phyloP scores from a whole-genome alignment of 2,329 filamentous ascomycete species.

The Fusarium oligoseptatum region DNA sequence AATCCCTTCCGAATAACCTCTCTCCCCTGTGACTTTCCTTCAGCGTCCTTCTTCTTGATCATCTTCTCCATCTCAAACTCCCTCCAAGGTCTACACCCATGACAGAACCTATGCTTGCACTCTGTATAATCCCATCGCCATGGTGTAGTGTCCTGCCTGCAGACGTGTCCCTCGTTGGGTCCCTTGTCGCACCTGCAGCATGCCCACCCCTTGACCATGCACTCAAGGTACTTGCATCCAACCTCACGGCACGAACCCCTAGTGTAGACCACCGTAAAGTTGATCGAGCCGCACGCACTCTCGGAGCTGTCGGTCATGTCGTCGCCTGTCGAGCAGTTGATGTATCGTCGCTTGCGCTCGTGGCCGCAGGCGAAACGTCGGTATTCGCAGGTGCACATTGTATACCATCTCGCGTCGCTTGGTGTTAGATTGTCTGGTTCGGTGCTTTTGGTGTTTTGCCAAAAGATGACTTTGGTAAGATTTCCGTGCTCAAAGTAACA shows the following conservation, averaged over 20 bases:
- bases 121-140: constrained; percentile 28
- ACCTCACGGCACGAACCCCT: constrained; percentile 12
- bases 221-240: constrained; percentile 31
- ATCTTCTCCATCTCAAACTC: not conserved
- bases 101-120: constrained; percentile 30
- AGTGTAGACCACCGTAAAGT: constrained; percentile 24
- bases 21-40: not conserved
- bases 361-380: constrained; percentile 35
- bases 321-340: constrained; percentile 30
- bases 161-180: constrained; percentile 27
- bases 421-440: not conserved
- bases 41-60: not conserved
- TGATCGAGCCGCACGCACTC: constrained; percentile 33
- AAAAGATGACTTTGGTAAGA: not conserved
- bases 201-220: constrained; percentile 32
- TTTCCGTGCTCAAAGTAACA: not conserved
- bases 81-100: constrained; percentile 24
- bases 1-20: constrained; percentile 21
- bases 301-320: constrained; percentile 32
- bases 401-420: constrained; percentile 18
- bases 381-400: constrained; percentile 41
- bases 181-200: constrained; percentile 41
- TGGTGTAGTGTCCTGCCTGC: constrained; percentile 30
- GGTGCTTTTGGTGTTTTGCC: not conserved
- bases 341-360: constrained; percentile 35